Evolutionary conservation across 2,329 filamentous ascomycete species (phyloP), one percentile per base, ranked within the genome.

Genomic region (Aureobasidium sp.): DNA sequence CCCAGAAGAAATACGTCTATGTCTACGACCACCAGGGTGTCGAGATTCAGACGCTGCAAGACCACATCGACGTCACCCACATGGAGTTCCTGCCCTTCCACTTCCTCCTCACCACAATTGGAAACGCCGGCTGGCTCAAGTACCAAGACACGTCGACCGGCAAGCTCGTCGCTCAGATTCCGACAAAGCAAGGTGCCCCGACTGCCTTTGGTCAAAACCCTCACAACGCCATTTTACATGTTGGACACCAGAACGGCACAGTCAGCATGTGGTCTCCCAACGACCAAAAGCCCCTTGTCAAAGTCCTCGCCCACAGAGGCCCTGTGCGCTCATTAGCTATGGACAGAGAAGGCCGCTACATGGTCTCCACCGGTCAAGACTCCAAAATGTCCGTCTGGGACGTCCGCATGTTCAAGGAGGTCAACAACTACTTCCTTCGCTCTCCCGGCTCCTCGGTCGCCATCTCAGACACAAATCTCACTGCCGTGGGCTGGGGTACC

Each of bases 21-120:
- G 97, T 99, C 67, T 99, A 99, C 78, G 94, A 97, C 70, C 82
- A 86, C 62, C 84, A 90, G 62, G 94, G 94, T 57, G 89, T 97
- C 22, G 94, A 99, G 77, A 78, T 99, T 61, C 94, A 99, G 74
- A 92, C 90, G 72, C 77, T 99, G 71, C 87, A 87, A 75, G 94
- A 94, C 74, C 93, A 96, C 73, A 84, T 90, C 65, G 94, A 99
- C 74, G 90, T 95, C 15, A 88, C 89, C 14, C 88, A 95, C 74
- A 91, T 99, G 82, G 91, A 97, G 75, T 99, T 97, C 72, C 79
- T 97, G 15, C 93, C 93, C 0, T 97, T 97, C 72, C 94, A 99
- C 74, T 99, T 96, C 74, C 84, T 99, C 45, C 82, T 99, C 53
- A 89, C 90, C 20, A 96, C 91, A 20, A 83, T 93, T 70, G 90